A percentile compares a stretch with the other conserved stretches of the same genome.
Conservation (phyloP, 2,329 filamentous ascomycete species). For the Drechslerella coelobrocha region DNA sequence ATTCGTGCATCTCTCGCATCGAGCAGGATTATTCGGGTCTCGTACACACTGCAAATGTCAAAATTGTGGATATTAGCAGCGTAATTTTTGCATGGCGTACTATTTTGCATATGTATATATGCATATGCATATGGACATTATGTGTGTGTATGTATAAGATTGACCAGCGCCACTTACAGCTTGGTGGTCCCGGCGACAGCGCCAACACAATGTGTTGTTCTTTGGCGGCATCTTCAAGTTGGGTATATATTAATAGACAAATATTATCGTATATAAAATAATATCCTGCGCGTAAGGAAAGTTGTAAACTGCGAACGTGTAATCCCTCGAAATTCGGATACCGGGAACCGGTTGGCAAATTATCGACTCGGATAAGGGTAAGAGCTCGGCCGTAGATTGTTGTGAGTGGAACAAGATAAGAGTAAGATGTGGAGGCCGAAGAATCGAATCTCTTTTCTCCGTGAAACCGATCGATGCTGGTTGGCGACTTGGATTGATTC, state of each 20-base stretch:
- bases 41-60: slow-evolving; percentile 28
- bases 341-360: no score
- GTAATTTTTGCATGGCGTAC: no score
- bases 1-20: slow-evolving; percentile 20
- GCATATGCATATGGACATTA: no score
- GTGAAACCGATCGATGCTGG: neutral
- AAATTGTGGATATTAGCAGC: no score
- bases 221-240: slow-evolving; percentile 43
- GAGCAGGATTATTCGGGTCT: slow-evolving; percentile 17
- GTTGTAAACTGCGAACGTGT: no score
- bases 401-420: neutral
- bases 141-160: no score
- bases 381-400: no score
- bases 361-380: no score
- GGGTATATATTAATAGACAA: neutral
- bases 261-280: neutral
- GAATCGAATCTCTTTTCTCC: neutral
- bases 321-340: no score
- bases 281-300: no score
- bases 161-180: slow-evolving; percentile 14
- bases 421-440: neutral
- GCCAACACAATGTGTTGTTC: slow-evolving; percentile 42
- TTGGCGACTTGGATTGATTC: neutral
- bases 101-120: neutral
- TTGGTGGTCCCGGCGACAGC: slow-evolving; percentile 44